Evolutionary conservation across 1,284 basidiomycete genomes (phyloP), one percentile per base, ranked within the genome.

Genomic region (Trametes pubescens): DNA sequence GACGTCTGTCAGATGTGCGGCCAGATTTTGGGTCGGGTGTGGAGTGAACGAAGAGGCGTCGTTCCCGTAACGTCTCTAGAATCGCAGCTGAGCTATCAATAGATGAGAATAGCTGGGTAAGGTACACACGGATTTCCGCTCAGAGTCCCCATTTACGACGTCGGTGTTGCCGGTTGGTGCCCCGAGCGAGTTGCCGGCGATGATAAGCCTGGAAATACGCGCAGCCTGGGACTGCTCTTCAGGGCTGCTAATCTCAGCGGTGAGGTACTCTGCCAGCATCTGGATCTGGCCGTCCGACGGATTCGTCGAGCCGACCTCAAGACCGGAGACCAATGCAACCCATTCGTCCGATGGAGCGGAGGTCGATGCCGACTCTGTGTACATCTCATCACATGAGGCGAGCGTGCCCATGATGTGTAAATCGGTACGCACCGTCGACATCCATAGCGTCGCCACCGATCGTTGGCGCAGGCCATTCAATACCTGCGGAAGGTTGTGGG

Each of bases 151-250:
- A 59, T 76, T 78, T 48, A 43, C n/a, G 11, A 48, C 37, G 2
- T 48, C 51, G 14, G 58, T 53, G 11, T 62, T 29, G 14, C 66
- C 70, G n/a, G 75, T 71, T 1, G 86, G 79, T 1, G 85, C 79
- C 1, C 87, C 84, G 9, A 98, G 77, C 2, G 94, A 95, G 76
- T 98, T 93, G 3, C 96, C 96, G 1, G 91, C 93, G 46, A 98
- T 84, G 38, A 99, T 85, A 5, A 98, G 78, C 9, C 95, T 84
- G 10, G 93, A 90, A 73, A 98, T 90, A 62, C 86, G 86, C 1
- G 89, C 81, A 0, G 90, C 86, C n/a, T 84, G 79, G 5, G 81
- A 72, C 71, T 89, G 88, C 61, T 94, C 92, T 67, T 85, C 80
- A 1, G 79, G 70, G 0, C 85, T 87, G n/a, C 93, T 94, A 13